Conservation (phyloP, 805 yeast genomes). For the Helenozyma rhizophorensis region DNA sequence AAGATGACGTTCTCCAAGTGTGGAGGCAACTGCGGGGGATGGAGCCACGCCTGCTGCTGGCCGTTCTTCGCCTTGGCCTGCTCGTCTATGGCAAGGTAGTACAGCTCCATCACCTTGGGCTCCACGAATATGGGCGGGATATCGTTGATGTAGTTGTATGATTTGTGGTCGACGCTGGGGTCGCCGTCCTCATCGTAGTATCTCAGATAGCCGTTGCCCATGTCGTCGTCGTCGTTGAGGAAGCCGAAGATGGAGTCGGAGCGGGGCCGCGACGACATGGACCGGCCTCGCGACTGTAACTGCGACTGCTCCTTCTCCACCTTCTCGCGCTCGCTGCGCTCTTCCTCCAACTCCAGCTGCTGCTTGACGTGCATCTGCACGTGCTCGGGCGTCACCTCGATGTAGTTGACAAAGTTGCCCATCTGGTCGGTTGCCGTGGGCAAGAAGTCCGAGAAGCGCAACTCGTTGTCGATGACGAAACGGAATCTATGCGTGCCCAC, state of each 20-base stretch:
- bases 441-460: slow-evolving; percentile 78
- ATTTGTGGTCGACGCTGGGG: slow-evolving; percentile 10
- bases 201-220: slow-evolving; percentile 76
- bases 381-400: slow-evolving; percentile 59
- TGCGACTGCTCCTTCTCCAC: slow-evolving; percentile 19
- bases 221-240: slow-evolving; percentile 68
- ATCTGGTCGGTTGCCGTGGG: slow-evolving; percentile 98
- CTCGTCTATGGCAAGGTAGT: slow-evolving; percentile 70
- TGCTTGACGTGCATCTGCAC: slow-evolving; percentile 27
- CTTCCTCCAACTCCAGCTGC: slow-evolving; percentile 20
- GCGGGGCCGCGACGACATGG: slow-evolving; percentile 31
- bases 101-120: slow-evolving; percentile 83
- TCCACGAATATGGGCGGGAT: slow-evolving; percentile 84
- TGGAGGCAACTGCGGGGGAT: slow-evolving; percentile 96
- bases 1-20: slow-evolving; percentile 91
- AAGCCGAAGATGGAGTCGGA: slow-evolving; percentile 61
- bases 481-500: slow-evolving; percentile 91
- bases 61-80: slow-evolving; percentile 55
- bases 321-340: slow-evolving; percentile 12
- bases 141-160: slow-evolving; percentile 51
- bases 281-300: slow-evolving; percentile 27
- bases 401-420: slow-evolving; percentile 92
- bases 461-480: slow-evolving; percentile 90
- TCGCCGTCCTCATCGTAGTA: slow-evolving; percentile 58
- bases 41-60: slow-evolving; percentile 61